Conservation (phyloP, 2,329 filamentous ascomycete genomes). For the Pseudogymnoascus sp. region DNA sequence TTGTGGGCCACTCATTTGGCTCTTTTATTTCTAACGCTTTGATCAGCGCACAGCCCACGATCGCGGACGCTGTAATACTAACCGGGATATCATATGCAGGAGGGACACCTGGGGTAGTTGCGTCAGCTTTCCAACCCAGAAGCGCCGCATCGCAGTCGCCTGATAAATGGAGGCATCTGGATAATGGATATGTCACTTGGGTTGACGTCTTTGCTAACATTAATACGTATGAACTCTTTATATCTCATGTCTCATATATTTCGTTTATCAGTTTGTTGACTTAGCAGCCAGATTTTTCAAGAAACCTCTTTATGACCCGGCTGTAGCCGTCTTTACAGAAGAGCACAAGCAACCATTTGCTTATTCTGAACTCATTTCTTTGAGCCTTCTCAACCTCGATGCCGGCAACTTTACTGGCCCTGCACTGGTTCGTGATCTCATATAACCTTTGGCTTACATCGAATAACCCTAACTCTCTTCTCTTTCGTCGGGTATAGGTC, state of each 20-base stretch:
- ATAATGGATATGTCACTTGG: slow-evolving; percentile 26
- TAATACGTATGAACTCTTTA: slow-evolving; percentile 12
- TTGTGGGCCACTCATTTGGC: slow-evolving; percentile 59
- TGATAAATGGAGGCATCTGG: slow-evolving; percentile 17
- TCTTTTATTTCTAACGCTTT: slow-evolving; percentile 50
- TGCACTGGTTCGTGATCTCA: slow-evolving; percentile 14
- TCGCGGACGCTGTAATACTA: slow-evolving; percentile 51
- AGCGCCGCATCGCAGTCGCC: slow-evolving; percentile 19
- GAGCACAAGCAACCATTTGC: slow-evolving; percentile 17
- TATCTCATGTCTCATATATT: too few relatives aligned
- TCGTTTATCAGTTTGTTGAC: too few relatives aligned
- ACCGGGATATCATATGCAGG: slow-evolving; percentile 45
- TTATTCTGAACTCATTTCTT: slow-evolving; percentile 19
- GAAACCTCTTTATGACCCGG: slow-evolving; percentile 16
- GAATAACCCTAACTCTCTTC: too few relatives aligned
- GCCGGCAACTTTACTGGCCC: slow-evolving; percentile 14
- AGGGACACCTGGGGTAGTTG: background rate
- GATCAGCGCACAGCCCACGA: slow-evolving; percentile 41
- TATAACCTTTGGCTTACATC: too few relatives aligned
- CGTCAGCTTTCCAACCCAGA: slow-evolving; percentile 18
- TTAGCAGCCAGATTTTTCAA: slow-evolving; percentile 17
- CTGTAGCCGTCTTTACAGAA: slow-evolving; percentile 20
- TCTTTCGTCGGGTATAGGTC: too few relatives aligned
- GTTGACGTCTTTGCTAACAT: slow-evolving; percentile 23
- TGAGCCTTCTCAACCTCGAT: slow-evolving; percentile 11